Percentiles rank a stretch among this genome's conserved stretches.
Evolutionary conservation across 306 rosid genomes (phyloP).

Genomic region (Betula pendula): DNA sequence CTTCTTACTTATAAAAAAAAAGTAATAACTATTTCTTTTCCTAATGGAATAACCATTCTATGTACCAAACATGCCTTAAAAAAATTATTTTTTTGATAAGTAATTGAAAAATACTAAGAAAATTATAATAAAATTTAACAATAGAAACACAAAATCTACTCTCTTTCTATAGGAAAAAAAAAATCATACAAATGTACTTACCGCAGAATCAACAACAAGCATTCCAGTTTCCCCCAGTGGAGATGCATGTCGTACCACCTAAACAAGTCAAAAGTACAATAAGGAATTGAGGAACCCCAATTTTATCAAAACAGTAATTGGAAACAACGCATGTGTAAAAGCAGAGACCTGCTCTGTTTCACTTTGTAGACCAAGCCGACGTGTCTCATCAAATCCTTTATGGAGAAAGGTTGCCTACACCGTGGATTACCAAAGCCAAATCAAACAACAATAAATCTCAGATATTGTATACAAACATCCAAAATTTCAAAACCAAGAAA

Average conservation of each 20-base stretch:
- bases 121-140: not conserved
- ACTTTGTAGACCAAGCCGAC: conserved; percentile 81
- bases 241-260: conserved; percentile 87
- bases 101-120: not conserved
- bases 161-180: conserved; percentile 3
- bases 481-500: conserved; percentile 1
- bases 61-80: no score
- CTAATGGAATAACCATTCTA: no score
- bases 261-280: conserved; percentile 36
- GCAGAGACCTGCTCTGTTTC: conserved; percentile 88
- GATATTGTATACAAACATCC: conserved; percentile 12
- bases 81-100: no score
- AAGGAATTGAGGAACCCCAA: conserved; percentile 23
- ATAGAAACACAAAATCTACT: not conserved
- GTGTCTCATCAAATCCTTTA: conserved; percentile 97
- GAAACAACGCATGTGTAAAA: not conserved
- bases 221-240: conserved; percentile 85
- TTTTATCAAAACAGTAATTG: conserved; percentile 20
- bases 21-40: no score
- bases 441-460: conserved; percentile 20
- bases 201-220: conserved; percentile 96
- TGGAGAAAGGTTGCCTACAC: conserved; percentile 85
- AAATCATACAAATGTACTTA: conserved; percentile 37
- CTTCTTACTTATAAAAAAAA: no score
- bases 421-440: conserved; percentile 18